Conservation (phyloP, 2,329 filamentous ascomycete genomes). For the Immersiporthe knoxdaviesiana region DNA sequence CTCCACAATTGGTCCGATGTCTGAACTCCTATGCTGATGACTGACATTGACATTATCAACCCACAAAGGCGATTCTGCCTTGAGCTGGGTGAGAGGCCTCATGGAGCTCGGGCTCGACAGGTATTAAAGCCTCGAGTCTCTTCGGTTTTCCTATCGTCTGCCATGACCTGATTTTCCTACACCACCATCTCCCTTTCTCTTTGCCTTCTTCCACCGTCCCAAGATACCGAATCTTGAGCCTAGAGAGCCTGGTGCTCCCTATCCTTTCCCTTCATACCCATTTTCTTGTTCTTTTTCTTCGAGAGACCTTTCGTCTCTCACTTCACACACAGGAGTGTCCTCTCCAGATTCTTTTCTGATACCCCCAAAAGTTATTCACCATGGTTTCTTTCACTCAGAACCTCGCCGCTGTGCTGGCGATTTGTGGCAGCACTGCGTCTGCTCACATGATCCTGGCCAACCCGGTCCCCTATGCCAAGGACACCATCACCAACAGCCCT, state of each 20-base stretch:
- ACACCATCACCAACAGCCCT: constrained; percentile 21
- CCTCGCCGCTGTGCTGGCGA: constrained; percentile 28
- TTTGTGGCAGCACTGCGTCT: constrained; percentile 21
- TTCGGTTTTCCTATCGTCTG: background rate
- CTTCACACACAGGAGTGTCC: background rate
- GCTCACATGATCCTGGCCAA: constrained; percentile 30
- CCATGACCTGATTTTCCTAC: background rate
- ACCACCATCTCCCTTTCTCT: constrained; percentile 6
- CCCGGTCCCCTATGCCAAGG: constrained; percentile 23
- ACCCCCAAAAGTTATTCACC: background rate
- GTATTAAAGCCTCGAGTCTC: constrained; percentile 18
- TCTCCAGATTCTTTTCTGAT: constrained; percentile 2
- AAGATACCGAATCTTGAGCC: constrained; percentile 5
- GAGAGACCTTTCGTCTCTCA: background rate
- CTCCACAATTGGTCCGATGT: constrained; percentile 14
- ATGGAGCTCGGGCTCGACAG: background rate
- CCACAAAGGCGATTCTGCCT: constrained; percentile 13
- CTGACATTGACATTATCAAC: constrained; percentile 9
- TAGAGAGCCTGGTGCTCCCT: constrained; percentile 10
- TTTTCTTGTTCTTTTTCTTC: background rate
- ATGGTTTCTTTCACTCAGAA: constrained; percentile 24
- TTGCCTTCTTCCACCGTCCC: background rate
- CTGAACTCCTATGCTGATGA: background rate
- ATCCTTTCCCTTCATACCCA: background rate
- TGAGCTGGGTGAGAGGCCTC: constrained; percentile 8